Evolutionary conservation across 768 basidiomycete species (phyloP).

Genomic region (Xerocomellus chrysenteron): DNA sequence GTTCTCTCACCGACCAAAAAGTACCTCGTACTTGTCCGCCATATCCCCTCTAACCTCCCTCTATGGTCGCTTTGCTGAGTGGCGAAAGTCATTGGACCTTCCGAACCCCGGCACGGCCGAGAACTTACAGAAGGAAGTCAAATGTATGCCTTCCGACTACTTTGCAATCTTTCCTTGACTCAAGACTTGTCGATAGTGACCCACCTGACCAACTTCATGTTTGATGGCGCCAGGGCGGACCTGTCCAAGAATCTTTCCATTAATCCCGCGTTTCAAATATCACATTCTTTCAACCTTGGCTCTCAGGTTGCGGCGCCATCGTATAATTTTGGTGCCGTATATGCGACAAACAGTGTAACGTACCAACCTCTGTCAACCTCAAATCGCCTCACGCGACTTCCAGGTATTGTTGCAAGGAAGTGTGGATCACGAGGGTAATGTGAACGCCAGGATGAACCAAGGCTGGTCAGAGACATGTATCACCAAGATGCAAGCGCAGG

Average conservation of each 20-base stretch:
- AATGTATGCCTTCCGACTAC: conserved; percentile 50
- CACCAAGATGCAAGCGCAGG: conserved; percentile 88
- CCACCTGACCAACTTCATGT: conserved; percentile 90
- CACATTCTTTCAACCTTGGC: conserved; percentile 91
- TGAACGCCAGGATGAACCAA: conserved; percentile 86
- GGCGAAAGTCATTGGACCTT: conserved; percentile 79
- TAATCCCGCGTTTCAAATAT: conserved; percentile 97
- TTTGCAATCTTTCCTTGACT: conserved; percentile 2
- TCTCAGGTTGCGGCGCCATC: conserved; percentile 80
- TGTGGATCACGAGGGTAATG: conserved; percentile 90
- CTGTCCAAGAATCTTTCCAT: conserved; percentile 89
- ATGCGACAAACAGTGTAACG: conserved; percentile 76
- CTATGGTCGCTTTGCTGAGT: conserved; percentile 73
- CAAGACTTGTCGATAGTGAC: conserved; percentile 54
- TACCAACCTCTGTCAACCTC: neutral
- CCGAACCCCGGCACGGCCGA: conserved; percentile 93
- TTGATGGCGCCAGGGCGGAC: conserved; percentile 97
- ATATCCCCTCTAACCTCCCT: conserved; percentile 60
- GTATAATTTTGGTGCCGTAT: conserved; percentile 94
- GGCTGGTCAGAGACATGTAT: conserved; percentile 78
- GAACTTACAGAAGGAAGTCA: conserved; percentile 91
- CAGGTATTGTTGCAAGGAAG: conserved; percentile 92
- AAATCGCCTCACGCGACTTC: conserved; percentile 16
- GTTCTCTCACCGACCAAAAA: conserved; percentile 35
- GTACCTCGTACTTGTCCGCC: conserved; percentile 35